Conservation (phyloP, 1,139 yeast species). For the Taphrina communis region DNA sequence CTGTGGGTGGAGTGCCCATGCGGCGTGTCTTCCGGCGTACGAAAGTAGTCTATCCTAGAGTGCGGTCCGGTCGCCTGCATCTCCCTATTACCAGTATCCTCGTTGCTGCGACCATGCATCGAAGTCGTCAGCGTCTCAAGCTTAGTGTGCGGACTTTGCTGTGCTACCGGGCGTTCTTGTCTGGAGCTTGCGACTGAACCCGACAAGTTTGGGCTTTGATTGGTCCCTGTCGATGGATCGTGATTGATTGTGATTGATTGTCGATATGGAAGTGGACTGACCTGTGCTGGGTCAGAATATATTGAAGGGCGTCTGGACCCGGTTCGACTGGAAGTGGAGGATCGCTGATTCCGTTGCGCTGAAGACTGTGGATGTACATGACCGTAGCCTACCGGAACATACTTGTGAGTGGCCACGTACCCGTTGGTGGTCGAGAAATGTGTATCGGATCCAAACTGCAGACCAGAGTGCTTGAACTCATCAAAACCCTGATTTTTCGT, state of each 20-base stretch:
- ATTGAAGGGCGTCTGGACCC: conserved; percentile 21
- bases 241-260: neutral
- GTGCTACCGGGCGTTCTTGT: neutral
- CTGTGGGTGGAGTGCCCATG: neutral
- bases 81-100: neutral
- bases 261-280: conserved; percentile 7
- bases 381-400: conserved; percentile 32
- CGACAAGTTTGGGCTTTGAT: neutral
- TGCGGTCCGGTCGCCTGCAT: neutral
- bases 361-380: conserved; percentile 32
- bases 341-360: conserved; percentile 42
- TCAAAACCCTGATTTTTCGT: conserved; percentile 43
- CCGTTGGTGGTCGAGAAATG: conserved; percentile 44
- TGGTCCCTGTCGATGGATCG: neutral
- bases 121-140: neutral
- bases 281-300: conserved; percentile 2
- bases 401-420: conserved; percentile 44
- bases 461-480: conserved; percentile 45
- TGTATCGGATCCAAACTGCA: conserved; percentile 46
- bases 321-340: conserved; percentile 29
- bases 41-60: neutral
- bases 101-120: neutral
- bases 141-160: neutral
- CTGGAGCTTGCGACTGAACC: neutral
- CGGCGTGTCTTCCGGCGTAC: neutral